A percentile compares a stretch with the other conserved stretches of the same genome.
Conservation (phyloP, 495 filamentous ascomycete genomes). For the Xylaria flabelliformis region DNA sequence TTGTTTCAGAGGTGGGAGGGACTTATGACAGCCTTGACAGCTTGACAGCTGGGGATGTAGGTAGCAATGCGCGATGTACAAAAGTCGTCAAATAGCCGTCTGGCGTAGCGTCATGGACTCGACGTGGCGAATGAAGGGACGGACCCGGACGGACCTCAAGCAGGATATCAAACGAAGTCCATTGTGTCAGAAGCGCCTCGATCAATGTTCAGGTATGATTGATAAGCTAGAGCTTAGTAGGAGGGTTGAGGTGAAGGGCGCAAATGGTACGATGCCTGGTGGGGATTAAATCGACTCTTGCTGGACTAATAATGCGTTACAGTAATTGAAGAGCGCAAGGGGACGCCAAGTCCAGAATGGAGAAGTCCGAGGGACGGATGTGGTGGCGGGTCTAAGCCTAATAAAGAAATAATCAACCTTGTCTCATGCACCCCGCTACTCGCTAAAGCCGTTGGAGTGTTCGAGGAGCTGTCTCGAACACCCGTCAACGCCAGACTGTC, state of each 20-base stretch:
- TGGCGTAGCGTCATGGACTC: not conserved
- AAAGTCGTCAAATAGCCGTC: not conserved
- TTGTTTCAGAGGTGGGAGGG: not conserved
- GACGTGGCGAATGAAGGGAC: slow-evolving; percentile 10
- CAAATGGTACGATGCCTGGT: slow-evolving; percentile 22
- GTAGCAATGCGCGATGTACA: not conserved
- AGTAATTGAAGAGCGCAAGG: not conserved
- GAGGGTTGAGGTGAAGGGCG: not conserved
- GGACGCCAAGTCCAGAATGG: slow-evolving; percentile 9
- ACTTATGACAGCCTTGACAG: not conserved
- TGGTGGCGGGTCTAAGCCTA: not conserved
- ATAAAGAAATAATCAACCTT: not conserved
- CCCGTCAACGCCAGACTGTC: slow-evolving; percentile 4
- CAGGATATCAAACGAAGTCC: slow-evolving; percentile 13
- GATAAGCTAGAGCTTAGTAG: slow-evolving; percentile 5
- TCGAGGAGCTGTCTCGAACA: not conserved
- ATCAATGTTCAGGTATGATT: not conserved
- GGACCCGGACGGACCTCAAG: slow-evolving; percentile 23
- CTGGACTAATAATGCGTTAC: not conserved
- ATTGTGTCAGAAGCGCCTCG: slow-evolving; percentile 15
- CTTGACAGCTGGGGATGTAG: not conserved
- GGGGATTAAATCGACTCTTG: slow-evolving; percentile 12
- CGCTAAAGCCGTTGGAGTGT: not conserved
- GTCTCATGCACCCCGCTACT: slow-evolving; percentile 21
- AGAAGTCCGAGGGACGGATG: slow-evolving; percentile 12